Evolutionary conservation across 768 basidiomycete genomes (phyloP), one percentile per base, ranked within the genome.

Genomic region (Trametes meyenii): DNA sequence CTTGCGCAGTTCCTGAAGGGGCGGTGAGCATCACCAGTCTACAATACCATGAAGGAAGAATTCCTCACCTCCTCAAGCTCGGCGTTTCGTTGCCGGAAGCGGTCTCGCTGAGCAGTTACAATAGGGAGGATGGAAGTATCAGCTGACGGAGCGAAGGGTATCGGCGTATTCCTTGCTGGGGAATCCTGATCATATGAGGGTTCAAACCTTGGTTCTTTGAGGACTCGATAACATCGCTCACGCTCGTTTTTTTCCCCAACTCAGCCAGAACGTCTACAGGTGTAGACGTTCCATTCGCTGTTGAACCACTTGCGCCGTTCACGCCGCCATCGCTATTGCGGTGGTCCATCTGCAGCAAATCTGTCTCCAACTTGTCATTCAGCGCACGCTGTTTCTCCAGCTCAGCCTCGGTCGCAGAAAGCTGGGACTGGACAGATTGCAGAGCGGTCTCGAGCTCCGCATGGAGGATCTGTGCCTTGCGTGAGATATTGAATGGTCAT

Each of bases 111-210:
- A 69, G 92, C 91, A 1, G 97, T 98, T 42, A 98, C 97, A 66
- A 99, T 98, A 2, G 96, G 97, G n/a, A 99, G 76, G 68, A 98
- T 98, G 10, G 94, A 96, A 0, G 90, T 92, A 70, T 98, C 96
- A 5, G 90, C 92, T 2, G 91, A 83, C 36, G 86, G 75, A 5
- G 85, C 78, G 69, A 91, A 90, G 1, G 86, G 85, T 66, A 92
- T 85, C 0, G 92, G 87, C 3, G 86, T 86, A 58, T 78, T 76
- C 59, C 85, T 78, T 16, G 79, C 73, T 6, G 68, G 65, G 3
- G 71, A 60, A 19, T 70, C 71, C 69, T 73, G 50, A 4, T 36
- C 33, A 12, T 56, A 35, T 26, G 29, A 51, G 24, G 19, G n/a
- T 11, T 58, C 17, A 67, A 49, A 45, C 35, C n/a, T 3, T 40